Evolutionary conservation across 176 grass and related monocot genomes (phyloP), one percentile per base, ranked within the genome.

Genomic region (Eleusine indica): DNA sequence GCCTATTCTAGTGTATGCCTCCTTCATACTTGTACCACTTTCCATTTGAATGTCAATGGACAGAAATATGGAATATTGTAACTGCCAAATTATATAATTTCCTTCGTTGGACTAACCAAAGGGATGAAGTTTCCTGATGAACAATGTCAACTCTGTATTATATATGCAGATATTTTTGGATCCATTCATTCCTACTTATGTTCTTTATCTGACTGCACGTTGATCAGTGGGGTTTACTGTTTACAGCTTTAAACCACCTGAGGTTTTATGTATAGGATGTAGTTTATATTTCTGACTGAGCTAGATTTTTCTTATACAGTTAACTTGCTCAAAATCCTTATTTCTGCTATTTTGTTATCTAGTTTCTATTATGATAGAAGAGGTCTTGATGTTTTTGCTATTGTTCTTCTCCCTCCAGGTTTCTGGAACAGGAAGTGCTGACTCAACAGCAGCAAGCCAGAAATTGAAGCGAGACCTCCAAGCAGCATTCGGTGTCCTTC

Each of bases 401-500:
- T 67, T 70, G 12, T 73, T 40, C 43, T 72, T 71, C 38, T 4
- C 49, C 35, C 43, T 76, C 18, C 89, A 94, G 89, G 81, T 82
- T 76, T 87, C 72, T 71, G 81, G 82, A 83, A 76, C 30, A 64
- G 86, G 74, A 51, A 70, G 49, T 70, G 82, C 43, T 73, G 89
- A 96, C 66, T 96, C 87, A 65, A 10, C 73, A 82, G 56, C 80
- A 79, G 84, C 71, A 62, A 85, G 80, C 80, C 77, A 99, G 78
- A 99, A 96, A 85, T 42, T 99, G 69, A 94, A 99, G 77, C 56
- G 32, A 77, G 88, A 90, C 35, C 89, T 99, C 39, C 87, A 80
- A 86, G 32, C 53, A 51, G 93, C 92, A 71, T 99, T 91, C 74
- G 68, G 68, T 82, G 89, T 90, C 67, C 96, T 99, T 56, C 93